Base-by-base conservation (phyloP, 2,329 filamentous ascomycete genomes). In the Sarocladiaceae sp. region DNA sequence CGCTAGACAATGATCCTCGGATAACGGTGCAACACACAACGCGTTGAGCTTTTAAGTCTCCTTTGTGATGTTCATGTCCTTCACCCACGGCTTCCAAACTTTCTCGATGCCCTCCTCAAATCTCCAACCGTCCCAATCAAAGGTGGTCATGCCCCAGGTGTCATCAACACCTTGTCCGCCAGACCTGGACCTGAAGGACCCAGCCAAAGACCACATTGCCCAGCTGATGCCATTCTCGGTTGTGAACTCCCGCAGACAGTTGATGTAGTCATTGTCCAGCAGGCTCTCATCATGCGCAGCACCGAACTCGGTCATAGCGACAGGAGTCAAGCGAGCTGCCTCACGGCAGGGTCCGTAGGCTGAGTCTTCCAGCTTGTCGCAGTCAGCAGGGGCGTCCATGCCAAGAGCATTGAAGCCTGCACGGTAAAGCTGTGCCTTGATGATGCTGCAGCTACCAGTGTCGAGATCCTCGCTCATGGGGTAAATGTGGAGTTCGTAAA, bases 31-130 rank as follows among this genome's bases (percentile, higher is more conserved):
- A 36, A 36, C 15, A 5, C 5, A 36, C 12, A 36, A 36, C 8
- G 15, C 6, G 6, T n/a, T n/a, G 7, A 36, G 7, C 15, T 36
- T 36, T 23, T 33, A 48, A 26, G 11, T 28, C 44, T 48, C 33
- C 44, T 33, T 42, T 3, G 52, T 50, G 8, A 44, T 50, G 22
- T 52, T 54, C 73, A 75, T 76, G 10, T 57, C 64, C 58, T 61
- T 56, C 2, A 76, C 67, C 75, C 75, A 78, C 2, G 75, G 75
- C 66, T 74, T 76, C 75, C 74, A 78, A 58, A 71, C 74, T 49
- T 68, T 60, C 55, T 78, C 71, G 26, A 78, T 64, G 1, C 71
- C 74, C 36, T 65, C 67, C 2, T 68, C 65, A 44, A 70, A 72
- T 26, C 68, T 69, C 75, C 75, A 78, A 0, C 68, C 73, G 11